Base-by-base conservation (phyloP, 176 grass and related monocot genomes). In the Calamus simplicifolius region DNA sequence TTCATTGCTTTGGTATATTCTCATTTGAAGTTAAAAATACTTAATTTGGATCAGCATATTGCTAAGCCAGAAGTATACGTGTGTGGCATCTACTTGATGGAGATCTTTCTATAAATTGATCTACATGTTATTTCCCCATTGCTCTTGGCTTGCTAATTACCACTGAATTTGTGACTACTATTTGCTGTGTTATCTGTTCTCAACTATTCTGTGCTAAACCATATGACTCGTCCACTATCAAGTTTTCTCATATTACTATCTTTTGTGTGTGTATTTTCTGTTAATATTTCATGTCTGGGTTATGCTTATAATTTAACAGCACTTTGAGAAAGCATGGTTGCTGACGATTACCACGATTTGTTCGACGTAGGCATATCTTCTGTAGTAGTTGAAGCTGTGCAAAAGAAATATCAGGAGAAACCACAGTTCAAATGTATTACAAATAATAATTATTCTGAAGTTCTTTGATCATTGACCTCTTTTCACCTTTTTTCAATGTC, bases 321-420 rank as follows among this genome's bases (percentile, higher is more conserved):
- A 29, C 89, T 95, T 71, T 83, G 87, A 52, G 92, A 82, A 67
- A 65, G 62, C 29, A 97, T 97, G 92, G 69, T 91, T 38, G 57
- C 80, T 50, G 83, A 97, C 73, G 84, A 78, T 61, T 97, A 97
- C 70, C 74, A 82, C 50, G 77, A 88, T 14, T 19, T 97, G 21
- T 35, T 88, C 54, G 91, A 91, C 69, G 72, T 97, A 0, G 92
- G 91, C 71, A 97, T 97, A 76, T 97, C 92, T 25, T 85, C 78
- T 1, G 92, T 97, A 23, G 83, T 97, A 25, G 85, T 97, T 69
- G 80, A 80, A 50, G 80, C 89, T 58, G 91, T 97, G 92, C 82
- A 82, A 66, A 81, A 81, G 72, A 91, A 97, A 63, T 91, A 88
- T 70, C 61, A 67, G 14, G 80, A 88, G 58, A 79, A 67, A 48